These are phyloP conservation scores for Agarophyton chilense DNA, from an alignment of 23 red algal genomes.

Conservation along the genomic window DNA sequence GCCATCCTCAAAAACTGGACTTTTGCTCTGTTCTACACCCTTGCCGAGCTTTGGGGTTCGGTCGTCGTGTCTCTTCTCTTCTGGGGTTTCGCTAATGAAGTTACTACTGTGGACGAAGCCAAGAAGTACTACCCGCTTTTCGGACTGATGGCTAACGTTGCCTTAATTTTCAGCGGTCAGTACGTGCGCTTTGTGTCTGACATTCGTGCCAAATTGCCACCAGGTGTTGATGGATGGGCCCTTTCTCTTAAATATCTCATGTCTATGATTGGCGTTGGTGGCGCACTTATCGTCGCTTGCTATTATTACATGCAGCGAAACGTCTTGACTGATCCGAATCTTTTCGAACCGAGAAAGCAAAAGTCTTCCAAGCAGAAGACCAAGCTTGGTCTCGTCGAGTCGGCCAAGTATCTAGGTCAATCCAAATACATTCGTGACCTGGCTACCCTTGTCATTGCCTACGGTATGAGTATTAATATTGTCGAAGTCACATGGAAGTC, in stretches of 20 bases:
- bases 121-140: conserved; percentile 99
- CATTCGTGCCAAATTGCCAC: conserved; percentile 88
- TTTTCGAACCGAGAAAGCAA: conserved; percentile 73
- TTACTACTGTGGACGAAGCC: conserved; percentile 93
- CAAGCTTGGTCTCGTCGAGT: conserved; percentile 85
- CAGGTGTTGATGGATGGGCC: conserved; percentile 98
- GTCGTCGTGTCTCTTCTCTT: conserved; percentile 96
- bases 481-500: conserved; percentile 99
- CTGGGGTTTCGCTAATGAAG: conserved; percentile 99
- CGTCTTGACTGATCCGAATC: conserved; percentile 88
- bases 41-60: conserved; percentile 98
- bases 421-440: conserved; percentile 96
- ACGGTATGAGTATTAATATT: conserved; percentile 99
- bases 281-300: conserved; percentile 73
- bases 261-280: conserved; percentile 83
- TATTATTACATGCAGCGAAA: conserved; percentile 95
- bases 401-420: conserved; percentile 86
- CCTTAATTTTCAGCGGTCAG: conserved; percentile 97
- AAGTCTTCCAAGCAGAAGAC: conserved; percentile 93
- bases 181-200: conserved; percentile 97
- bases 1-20: conserved; percentile 98
- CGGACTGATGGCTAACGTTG: conserved; percentile 96
- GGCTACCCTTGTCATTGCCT: conserved; percentile 95
- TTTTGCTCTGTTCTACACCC: conserved; percentile 98
- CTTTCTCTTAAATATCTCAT: conserved; percentile 95